Conservation (phyloP, 2,329 filamentous ascomycete species). For the Alternaria dauci region DNA sequence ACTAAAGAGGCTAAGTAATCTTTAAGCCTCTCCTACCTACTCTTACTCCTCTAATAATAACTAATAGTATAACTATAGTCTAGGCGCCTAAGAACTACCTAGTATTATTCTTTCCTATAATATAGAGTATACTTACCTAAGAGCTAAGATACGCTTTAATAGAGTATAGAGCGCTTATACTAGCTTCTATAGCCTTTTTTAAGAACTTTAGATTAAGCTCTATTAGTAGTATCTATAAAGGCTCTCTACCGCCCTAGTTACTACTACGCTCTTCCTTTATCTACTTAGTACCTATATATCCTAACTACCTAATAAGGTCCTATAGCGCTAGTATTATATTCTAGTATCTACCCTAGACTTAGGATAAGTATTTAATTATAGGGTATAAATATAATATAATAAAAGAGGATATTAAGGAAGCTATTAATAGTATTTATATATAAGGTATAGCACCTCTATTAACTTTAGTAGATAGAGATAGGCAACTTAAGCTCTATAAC, state of each 20-base stretch:
- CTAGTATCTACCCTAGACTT: conserved; percentile 6
- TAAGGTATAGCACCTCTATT: conserved; percentile 10
- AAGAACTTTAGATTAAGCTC: background rate
- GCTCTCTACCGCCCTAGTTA: background rate
- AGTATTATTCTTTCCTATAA: conserved; percentile 11
- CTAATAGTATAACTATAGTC: conserved; percentile 2
- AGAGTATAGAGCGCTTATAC: conserved; percentile 8
- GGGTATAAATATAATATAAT: background rate
- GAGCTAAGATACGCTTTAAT: conserved; percentile 12
- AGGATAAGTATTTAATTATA: background rate
- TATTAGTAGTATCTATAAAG: background rate
- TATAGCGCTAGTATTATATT: conserved; percentile 4
- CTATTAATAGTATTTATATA: background rate
- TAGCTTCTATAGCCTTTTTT: conserved; percentile 11
- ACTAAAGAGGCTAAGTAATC: conserved; percentile 7
- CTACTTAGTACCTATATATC: conserved; percentile 1
- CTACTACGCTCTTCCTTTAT: conserved; percentile 7
- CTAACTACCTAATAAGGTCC: background rate
- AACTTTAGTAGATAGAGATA: conserved; percentile 10
- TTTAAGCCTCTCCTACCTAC: conserved; percentile 3
- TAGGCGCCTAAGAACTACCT: background rate
- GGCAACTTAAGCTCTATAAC: conserved; percentile 4
- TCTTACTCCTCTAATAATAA: conserved; percentile 11
- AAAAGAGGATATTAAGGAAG: background rate
- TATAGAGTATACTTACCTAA: conserved; percentile 11